Evolutionary conservation across 768 basidiomycete genomes (phyloP), one percentile per base, ranked within the genome.

Genomic region (Zangia roseola): DNA sequence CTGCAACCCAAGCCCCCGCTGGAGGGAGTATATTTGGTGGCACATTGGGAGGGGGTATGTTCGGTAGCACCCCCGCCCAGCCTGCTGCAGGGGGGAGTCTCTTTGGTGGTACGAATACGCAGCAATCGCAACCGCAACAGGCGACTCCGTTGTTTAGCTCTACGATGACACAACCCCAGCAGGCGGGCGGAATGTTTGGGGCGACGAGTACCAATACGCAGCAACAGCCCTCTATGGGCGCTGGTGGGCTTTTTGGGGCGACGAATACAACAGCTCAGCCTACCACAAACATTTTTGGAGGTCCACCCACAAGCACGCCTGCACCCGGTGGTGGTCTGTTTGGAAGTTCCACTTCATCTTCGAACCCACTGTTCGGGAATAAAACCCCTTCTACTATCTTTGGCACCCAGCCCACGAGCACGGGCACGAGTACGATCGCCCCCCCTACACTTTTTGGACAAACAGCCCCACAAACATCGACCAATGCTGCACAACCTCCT

Each of bases 281-380:
- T 47, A 46, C 63, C 6, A 25, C 65, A 3, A 43, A 51, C 36
- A 44, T 70, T 40, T 72, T 72, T 54, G 63, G 69, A 13, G 49
- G 35, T 40, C 56, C 58, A 6, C 36, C 49, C 14, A 58, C 60
- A n/a, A 48, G 47, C 21, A 20, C 54, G 28, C 64, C 58, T 23
- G 49, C 46, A 8, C 53, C 56, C 40, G 53, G 45, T n/a, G 52
- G 54, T 1, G 60, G 67, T 26, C 38, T 57, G 5, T 71, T 69
- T 50, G 69, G 69, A 14, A 43, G n/a, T 35, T 48, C 63, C 2
- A 53, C 50, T 30, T 39, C 65, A 34, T 57, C 59, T 26, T 56
- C 60, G 34, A 63, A 69, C 42, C 60, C 69, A 33, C 49, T 72
- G 24, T 76, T 76, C 39, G 73, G 71, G 13, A 68, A 65, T 44